phyloP scores from a whole-genome alignment of 345 rosid species.

The Arabis hirsuta region DNA sequence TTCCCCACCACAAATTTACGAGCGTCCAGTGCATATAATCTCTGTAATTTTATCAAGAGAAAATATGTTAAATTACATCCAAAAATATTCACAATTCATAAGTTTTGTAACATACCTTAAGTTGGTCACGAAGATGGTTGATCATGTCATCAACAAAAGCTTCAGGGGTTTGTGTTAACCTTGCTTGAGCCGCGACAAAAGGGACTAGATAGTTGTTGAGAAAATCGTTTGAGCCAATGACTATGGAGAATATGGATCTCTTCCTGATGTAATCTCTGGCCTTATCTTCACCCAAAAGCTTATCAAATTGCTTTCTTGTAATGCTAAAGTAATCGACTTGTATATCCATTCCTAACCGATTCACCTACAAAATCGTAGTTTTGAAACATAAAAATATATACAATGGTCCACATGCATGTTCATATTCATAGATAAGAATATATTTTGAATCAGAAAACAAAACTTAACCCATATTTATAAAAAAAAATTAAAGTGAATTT shows the following conservation, averaged over 20 bases:
- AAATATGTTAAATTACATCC: neutral
- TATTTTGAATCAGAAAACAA: neutral
- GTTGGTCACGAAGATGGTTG: conserved; percentile 60
- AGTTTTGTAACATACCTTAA: conserved; percentile 49
- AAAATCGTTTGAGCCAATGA: conserved; percentile 88
- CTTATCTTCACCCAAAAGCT: conserved; percentile 65
- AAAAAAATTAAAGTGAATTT: neutral
- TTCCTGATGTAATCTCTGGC: conserved; percentile 63
- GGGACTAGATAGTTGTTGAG: conserved; percentile 91
- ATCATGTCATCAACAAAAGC: conserved; percentile 74
- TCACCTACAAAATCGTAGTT: conserved; percentile 54
- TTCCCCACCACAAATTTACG: conserved; percentile 87
- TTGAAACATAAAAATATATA: conserved; percentile 1
- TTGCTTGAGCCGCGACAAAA: conserved; percentile 72
- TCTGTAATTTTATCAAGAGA: conserved; percentile 42
- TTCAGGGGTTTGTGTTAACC: conserved; percentile 73
- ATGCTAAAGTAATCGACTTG: conserved; percentile 77
- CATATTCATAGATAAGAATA: neutral
- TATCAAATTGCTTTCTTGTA: conserved; percentile 73
- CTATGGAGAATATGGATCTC: conserved; percentile 71
- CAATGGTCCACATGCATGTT: neutral
- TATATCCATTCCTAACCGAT: conserved; percentile 85
- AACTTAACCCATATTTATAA: conserved; percentile 3
- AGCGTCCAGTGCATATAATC: conserved; percentile 78
- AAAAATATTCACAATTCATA: neutral